These are phyloP conservation scores for Dactylella cylindrospora DNA, from an alignment of 2,329 filamentous ascomycete species.

Conservation along the genomic window DNA sequence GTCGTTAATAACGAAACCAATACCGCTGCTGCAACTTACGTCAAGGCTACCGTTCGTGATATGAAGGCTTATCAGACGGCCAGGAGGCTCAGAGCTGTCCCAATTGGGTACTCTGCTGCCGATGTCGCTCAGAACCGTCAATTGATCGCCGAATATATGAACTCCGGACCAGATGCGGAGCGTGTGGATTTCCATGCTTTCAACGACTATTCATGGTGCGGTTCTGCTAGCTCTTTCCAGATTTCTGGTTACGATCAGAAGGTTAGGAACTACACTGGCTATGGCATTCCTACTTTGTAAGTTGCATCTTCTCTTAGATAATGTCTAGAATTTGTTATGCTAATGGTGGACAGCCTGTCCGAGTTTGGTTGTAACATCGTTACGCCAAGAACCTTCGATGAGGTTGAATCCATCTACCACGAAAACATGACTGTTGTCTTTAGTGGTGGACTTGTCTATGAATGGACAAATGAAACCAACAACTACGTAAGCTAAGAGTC, in stretches of 20 bases:
- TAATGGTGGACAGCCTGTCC: slow-evolving; percentile 62
- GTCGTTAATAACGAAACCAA: slow-evolving; percentile 71
- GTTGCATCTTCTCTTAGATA: slow-evolving; percentile 49
- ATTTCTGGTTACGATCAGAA: slow-evolving; percentile 81
- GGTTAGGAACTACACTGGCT: slow-evolving; percentile 82
- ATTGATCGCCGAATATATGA: slow-evolving; percentile 88
- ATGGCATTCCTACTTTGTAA: slow-evolving; percentile 78
- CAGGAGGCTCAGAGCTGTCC: slow-evolving; percentile 65
- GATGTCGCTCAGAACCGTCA: slow-evolving; percentile 83
- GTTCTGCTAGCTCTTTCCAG: slow-evolving; percentile 65
- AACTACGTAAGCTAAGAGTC: slow-evolving; percentile 60
- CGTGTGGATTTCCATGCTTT: slow-evolving; percentile 80
- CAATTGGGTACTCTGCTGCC: slow-evolving; percentile 74
- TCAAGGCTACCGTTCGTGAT: slow-evolving; percentile 77
- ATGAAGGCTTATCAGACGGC: slow-evolving; percentile 69
- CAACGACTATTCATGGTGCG: slow-evolving; percentile 88
- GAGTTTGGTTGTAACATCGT: slow-evolving; percentile 83
- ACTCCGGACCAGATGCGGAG: slow-evolving; percentile 75
- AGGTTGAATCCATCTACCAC: slow-evolving; percentile 77
- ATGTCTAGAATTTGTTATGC: background rate
- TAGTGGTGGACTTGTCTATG: slow-evolving; percentile 94
- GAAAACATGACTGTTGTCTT: slow-evolving; percentile 82
- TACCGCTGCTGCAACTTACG: slow-evolving; percentile 68
- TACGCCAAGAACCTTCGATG: slow-evolving; percentile 77
- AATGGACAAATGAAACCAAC: slow-evolving; percentile 80